Evolutionary conservation across 768 basidiomycete genomes (phyloP), one percentile per base, ranked within the genome.

Genomic region (Mycena indigotica): DNA sequence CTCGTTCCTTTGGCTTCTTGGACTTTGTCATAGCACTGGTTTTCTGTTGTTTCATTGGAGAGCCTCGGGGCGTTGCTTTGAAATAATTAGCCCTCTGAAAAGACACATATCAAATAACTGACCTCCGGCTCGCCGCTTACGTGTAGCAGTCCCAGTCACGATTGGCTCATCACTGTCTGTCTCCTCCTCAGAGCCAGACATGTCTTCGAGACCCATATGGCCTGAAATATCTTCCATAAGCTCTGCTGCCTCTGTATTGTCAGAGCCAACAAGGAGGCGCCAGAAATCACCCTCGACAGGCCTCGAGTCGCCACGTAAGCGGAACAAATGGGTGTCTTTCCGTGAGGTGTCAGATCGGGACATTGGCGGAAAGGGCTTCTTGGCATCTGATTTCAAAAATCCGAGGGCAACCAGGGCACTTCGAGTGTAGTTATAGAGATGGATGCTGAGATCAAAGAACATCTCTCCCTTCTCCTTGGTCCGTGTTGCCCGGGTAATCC

Each of bases 381-480:
- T 44, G 8, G 41, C 41, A 21, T 44, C 41, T 12, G 41, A 12
- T 15, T 15, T 23, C 41, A 44, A 8, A 41, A 54, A 28, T 21
- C 53, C 53, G 10, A 59, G 23, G 32, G 48, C 28, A 24, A 59
- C n/a, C 2, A 59, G 52, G 1, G 38, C 23, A 10, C 8, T 26
- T 19, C 58, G 53, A 28, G 53, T 53, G 25, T 15, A 29, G 48
- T 53, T 54, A 50, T 59, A 59, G 45, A 54, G 49, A 17, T 38
- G 23, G 16, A 59, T 59, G 19, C 55, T 53, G 24, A 50, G 53
- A 2, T 6, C n/a, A 48, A 49, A 49, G 29, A 55, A 41, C 4
- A 59, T 28, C 19, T 50, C 35, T 4, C 48, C 58, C 17, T 54
- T 53, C 12, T 59, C 46, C 0, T 50, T 6, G 25, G 30, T 35